phyloP scores from a whole-genome alignment of 1,139 yeast species.

The Lodderomyces jiufengensis region DNA sequence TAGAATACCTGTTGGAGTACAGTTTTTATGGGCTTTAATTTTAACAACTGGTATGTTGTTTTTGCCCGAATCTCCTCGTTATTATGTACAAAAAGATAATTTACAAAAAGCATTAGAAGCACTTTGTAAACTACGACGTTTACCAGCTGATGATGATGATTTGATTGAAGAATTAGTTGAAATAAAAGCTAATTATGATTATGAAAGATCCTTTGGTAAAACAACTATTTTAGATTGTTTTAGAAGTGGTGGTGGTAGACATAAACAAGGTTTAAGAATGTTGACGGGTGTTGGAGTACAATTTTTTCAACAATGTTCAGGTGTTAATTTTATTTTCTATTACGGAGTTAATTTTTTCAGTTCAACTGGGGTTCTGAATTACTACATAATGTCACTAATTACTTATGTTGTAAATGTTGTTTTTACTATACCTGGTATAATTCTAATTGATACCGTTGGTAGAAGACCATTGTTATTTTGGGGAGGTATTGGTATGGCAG shows the following conservation, averaged over 20 bases:
- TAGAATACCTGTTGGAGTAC: slow-evolving; percentile 73
- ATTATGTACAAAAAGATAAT: slow-evolving; percentile 59
- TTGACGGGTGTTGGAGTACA: slow-evolving; percentile 67
- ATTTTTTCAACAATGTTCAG: slow-evolving; percentile 72
- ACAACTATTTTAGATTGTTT: slow-evolving; percentile 60
- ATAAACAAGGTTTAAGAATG: slow-evolving; percentile 60
- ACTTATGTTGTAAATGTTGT: slow-evolving; percentile 71
- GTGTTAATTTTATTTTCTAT: slow-evolving; percentile 75
- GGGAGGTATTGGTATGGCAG: slow-evolving; percentile 66
- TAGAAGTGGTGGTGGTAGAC: slow-evolving; percentile 61
- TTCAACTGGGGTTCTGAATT: slow-evolving; percentile 55
- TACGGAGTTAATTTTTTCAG: slow-evolving; percentile 74
- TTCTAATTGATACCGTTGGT: slow-evolving; percentile 65
- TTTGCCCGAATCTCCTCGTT: slow-evolving; percentile 75
- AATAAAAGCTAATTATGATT: slow-evolving; percentile 73
- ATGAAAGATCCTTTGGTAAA: slow-evolving; percentile 62
- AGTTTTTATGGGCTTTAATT: slow-evolving; percentile 63
- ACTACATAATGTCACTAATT: slow-evolving; percentile 62
- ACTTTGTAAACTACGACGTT: slow-evolving; percentile 37
- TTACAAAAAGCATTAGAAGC: slow-evolving; percentile 54
- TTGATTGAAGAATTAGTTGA: slow-evolving; percentile 73
- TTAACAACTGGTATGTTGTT: slow-evolving; percentile 62
- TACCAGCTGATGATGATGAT: slow-evolving; percentile 54
- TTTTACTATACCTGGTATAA: slow-evolving; percentile 68
- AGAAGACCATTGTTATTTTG: slow-evolving; percentile 55